A percentile compares a stretch with the other conserved stretches of the same genome.
Conservation (phyloP, 805 yeast species). For the Starmerella tilneyi region DNA sequence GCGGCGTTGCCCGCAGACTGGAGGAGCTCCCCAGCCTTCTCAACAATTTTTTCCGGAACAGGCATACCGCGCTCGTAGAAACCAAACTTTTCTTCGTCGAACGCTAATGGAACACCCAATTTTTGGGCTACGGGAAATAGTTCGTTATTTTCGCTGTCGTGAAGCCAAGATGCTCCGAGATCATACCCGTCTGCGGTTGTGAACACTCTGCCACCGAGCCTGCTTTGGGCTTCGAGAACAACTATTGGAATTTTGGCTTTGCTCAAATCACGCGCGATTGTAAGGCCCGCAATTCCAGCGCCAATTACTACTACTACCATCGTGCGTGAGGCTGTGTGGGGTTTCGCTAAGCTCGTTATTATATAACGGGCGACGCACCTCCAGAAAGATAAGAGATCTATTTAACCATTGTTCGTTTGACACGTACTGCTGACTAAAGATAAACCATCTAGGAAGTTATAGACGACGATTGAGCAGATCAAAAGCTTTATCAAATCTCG, state of each 20-base stretch:
- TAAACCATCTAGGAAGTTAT: too few relatives aligned
- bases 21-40: constrained; percentile 1
- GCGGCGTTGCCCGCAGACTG: background rate
- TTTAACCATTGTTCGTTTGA: too few relatives aligned
- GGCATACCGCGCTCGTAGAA: background rate
- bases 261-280: constrained; percentile 51
- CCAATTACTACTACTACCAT: constrained; percentile 52
- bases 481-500: too few relatives aligned
- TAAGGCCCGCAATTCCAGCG: constrained; percentile 68
- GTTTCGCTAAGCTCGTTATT: constrained; percentile 44
- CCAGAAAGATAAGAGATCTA: too few relatives aligned
- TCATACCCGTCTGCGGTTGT: constrained; percentile 46
- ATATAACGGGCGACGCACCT: too few relatives aligned
- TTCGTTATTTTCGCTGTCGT: constrained; percentile 60
- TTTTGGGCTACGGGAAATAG: constrained; percentile 30
- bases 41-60: background rate
- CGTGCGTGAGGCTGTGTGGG: too few relatives aligned
- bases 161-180: constrained; percentile 85
- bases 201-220: constrained; percentile 58
- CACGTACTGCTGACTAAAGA: too few relatives aligned
- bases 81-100: constrained; percentile 3
- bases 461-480: too few relatives aligned
- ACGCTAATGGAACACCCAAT: constrained; percentile 5
- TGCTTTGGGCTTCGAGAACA: constrained; percentile 54
- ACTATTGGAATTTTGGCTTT: constrained; percentile 39